A percentile compares a stretch with the other conserved stretches of the same genome.
These are phyloP conservation scores for Turritis glabra DNA, from an alignment of 345 rosid species.

Conservation along the genomic window DNA sequence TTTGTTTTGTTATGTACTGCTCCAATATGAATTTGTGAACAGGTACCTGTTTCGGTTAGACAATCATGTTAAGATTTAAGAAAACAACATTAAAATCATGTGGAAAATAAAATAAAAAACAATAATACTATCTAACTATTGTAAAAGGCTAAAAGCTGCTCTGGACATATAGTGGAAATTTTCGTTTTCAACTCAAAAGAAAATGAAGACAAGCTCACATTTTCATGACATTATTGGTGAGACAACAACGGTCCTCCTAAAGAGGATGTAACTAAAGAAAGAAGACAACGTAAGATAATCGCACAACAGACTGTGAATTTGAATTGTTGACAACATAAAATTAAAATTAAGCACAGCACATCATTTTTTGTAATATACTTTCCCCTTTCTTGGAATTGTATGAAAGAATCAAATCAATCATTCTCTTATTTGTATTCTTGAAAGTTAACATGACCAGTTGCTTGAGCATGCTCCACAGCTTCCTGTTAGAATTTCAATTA, in stretches of 20 bases:
- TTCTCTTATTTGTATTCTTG: conserved; percentile 66
- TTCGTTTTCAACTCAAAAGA: neutral
- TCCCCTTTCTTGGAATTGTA: neutral
- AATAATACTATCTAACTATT: no score
- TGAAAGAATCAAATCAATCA: conserved; percentile 14
- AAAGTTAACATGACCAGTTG: conserved; percentile 92
- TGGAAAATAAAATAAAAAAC: neutral
- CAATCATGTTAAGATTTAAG: neutral
- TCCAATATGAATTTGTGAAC: neutral
- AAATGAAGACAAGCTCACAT: neutral
- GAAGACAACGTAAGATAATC: conserved; percentile 10
- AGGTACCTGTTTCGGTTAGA: neutral
- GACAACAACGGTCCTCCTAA: neutral
- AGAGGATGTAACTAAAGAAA: neutral
- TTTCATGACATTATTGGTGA: conserved; percentile 21
- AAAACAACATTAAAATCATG: neutral
- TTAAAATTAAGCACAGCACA: neutral
- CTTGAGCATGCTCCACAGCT: conserved; percentile 92
- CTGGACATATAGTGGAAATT: neutral
- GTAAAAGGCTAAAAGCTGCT: neutral
- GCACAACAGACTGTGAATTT: conserved; percentile 27
- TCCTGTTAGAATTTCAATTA: conserved; percentile 50
- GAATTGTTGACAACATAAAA: conserved; percentile 13
- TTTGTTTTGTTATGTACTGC: neutral
- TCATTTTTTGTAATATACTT: neutral